Base-by-base conservation (phyloP, 179 eudicot species). In the Vitellaria paradoxa region DNA sequence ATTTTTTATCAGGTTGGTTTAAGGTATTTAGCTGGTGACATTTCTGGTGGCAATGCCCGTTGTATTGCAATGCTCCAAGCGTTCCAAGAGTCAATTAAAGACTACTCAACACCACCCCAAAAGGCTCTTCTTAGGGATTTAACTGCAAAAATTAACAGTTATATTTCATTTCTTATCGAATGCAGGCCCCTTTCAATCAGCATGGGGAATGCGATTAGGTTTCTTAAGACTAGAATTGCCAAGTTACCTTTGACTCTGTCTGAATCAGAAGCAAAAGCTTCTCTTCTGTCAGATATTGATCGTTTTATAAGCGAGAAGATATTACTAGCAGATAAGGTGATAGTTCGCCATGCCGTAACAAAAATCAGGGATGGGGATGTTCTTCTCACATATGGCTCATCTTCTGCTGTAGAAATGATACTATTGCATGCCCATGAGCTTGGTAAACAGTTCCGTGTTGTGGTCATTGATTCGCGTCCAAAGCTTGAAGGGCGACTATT, bases 131-230 rank as follows among this genome's bases (percentile, higher is more conserved):
- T 84, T n/a, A 86, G 99, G 84, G 99, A 96, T 85, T 84, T 96
- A 78, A 92, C 98, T 56, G 86, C 97, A 65, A 96, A 90, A 87
- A 80, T 96, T 61, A 89, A 97, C 72, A 78, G 89, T 79, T 94
- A 91, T 78, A 89, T 96, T 57, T 96, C 99, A 14, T 96, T 94
- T 85, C 86, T 96, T 70, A 94, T 94, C 65, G 98, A 92, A 70
- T 94, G 99, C 91, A 89, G 98, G 59, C 98, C 99, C 80, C 96
- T 96, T 83, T 94, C 99, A 57, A 88, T 96, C 77, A 94, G 97
- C 88, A 96, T 96, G 99, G 98, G 99, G n/a, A 96, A 96, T 81
- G 99, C 98, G 56, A 94, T 96, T 79, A 87, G 94, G 76, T 94
- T 92, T 73, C 86, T 94, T 71, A 96, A 96, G 88, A 87, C 82